Conservation (phyloP, 2,329 filamentous ascomycete genomes). For the Fusarium mangiferae region DNA sequence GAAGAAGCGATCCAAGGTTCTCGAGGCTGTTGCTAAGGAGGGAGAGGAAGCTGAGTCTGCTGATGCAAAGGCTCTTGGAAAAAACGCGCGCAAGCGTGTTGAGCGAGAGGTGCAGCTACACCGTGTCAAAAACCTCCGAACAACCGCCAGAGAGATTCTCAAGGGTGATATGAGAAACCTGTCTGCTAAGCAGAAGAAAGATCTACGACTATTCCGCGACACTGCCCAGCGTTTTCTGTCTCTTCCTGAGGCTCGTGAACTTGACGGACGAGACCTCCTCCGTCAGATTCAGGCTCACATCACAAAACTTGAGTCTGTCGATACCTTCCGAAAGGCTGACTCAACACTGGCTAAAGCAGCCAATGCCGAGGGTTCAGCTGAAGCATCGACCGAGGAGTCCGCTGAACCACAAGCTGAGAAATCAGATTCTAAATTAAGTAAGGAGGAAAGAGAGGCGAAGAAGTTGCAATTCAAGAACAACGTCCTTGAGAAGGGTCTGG, state of each 20-base stretch:
- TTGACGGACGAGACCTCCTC: conserved; percentile 46
- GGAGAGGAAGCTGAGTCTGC: conserved; percentile 32
- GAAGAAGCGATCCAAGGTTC: conserved; percentile 30
- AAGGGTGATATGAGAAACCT: conserved; percentile 61
- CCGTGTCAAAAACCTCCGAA: conserved; percentile 43
- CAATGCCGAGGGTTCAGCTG: background rate
- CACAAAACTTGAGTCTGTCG: conserved; percentile 47
- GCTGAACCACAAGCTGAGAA: conserved; percentile 1
- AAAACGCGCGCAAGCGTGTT: conserved; percentile 26
- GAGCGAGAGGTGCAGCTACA: conserved; percentile 43
- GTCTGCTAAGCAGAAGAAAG: conserved; percentile 77
- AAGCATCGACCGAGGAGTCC: conserved; percentile 21
- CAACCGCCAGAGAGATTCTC: conserved; percentile 48
- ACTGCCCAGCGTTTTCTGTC: conserved; percentile 70
- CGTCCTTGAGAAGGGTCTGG: conserved; percentile 49
- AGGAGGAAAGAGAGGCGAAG: conserved; percentile 34
- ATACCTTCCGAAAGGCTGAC: conserved; percentile 46
- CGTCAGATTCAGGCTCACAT: conserved; percentile 48
- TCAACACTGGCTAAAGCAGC: conserved; percentile 15
- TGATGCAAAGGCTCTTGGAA: conserved; percentile 27
- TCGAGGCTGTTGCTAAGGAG: conserved; percentile 34
- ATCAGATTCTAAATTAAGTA: conserved; percentile 22
- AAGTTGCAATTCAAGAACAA: conserved; percentile 44
- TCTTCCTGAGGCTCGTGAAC: conserved; percentile 46
- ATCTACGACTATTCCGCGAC: conserved; percentile 77